Base-by-base conservation (phyloP, 2,329 filamentous ascomycete species). In the Aspergillus chevalieri region DNA sequence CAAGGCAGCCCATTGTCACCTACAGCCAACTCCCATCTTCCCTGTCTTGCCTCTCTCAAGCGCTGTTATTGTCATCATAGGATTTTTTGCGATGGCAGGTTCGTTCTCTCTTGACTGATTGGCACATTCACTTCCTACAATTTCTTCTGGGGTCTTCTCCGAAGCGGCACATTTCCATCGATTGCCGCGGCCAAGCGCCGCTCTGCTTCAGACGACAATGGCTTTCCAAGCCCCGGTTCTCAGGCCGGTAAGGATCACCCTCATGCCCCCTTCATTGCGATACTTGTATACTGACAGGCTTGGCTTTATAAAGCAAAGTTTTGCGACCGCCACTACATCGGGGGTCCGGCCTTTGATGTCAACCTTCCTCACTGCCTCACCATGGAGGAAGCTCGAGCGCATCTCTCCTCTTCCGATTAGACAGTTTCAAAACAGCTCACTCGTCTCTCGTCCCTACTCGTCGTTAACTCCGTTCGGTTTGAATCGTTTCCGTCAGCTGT, bases 201-300 rank as follows among this genome's bases (percentile, higher is more conserved):
- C 65, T 59, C 47, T 57, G 52, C 45, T 58, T 57, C 56, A 55
- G 62, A 63, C 59, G 34, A 72, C 52, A 61, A 79, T 79, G 78
- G 76, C 76, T 63, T 76, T 78, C 59, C 74, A 76, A 64, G 67
- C 72, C 58, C 69, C 75, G 55, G 64, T 74, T 57, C 69, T 68
- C 54, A 62, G 74, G 54, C 74, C 74, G 59, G 76, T 79, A 64
- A 59, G 74, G 38, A 54, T 28, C 22, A 33, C n/a, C n/a, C 9
- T 38, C 9, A 19, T n/a, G 26, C 26, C 12, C 26, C 12, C 3
- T 12, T 30, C 26, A 30, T 4, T 30, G 10, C 10, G 9, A 4
- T 30, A 30, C 10, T 30, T 12, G 26, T 30, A 30, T 30, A 12
- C 26, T 30, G 26, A 38, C n/a, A n/a, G 17, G n/a, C 14, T 6